A percentile compares a stretch with the other conserved stretches of the same genome.
phyloP scores from a whole-genome alignment of 1,139 yeast species.

The Saccharomyces uvarum region DNA sequence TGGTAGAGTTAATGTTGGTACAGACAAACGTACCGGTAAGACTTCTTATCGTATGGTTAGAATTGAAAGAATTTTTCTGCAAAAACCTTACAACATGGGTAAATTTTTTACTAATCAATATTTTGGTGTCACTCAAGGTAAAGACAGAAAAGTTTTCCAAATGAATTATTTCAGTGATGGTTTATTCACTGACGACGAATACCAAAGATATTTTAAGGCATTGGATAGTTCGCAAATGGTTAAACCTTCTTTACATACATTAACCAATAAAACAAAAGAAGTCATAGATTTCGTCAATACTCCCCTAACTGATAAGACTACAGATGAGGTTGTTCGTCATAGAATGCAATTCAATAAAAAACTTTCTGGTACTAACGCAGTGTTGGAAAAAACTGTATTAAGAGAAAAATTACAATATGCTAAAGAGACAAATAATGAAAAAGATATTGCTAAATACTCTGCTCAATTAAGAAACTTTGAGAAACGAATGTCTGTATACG shows the following conservation, averaged over 20 bases:
- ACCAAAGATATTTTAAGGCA: slow-evolving; percentile 56
- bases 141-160: slow-evolving; percentile 58
- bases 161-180: slow-evolving; percentile 76
- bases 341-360: slow-evolving; percentile 55
- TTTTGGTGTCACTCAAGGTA: slow-evolving; percentile 48
- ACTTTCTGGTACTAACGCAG: slow-evolving; percentile 65
- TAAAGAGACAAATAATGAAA: slow-evolving; percentile 51
- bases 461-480: slow-evolving; percentile 38
- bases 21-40: slow-evolving; percentile 51
- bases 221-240: slow-evolving; percentile 52
- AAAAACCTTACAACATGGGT: slow-evolving; percentile 52
- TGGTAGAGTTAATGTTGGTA: slow-evolving; percentile 76
- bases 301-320: slow-evolving; percentile 65
- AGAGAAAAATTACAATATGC: slow-evolving; percentile 76
- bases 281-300: slow-evolving; percentile 54
- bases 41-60: slow-evolving; percentile 80
- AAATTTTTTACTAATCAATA: slow-evolving; percentile 52
- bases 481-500: slow-evolving; percentile 41
- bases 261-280: slow-evolving; percentile 59
- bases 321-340: slow-evolving; percentile 70
- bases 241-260: slow-evolving; percentile 54
- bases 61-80: slow-evolving; percentile 56
- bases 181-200: slow-evolving; percentile 60
- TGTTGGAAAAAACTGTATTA: slow-evolving; percentile 63
- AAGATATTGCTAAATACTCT: slow-evolving; percentile 40